Evolutionary conservation across 495 filamentous ascomycete species (phyloP).

Genomic region (Xylaria flabelliformis): DNA sequence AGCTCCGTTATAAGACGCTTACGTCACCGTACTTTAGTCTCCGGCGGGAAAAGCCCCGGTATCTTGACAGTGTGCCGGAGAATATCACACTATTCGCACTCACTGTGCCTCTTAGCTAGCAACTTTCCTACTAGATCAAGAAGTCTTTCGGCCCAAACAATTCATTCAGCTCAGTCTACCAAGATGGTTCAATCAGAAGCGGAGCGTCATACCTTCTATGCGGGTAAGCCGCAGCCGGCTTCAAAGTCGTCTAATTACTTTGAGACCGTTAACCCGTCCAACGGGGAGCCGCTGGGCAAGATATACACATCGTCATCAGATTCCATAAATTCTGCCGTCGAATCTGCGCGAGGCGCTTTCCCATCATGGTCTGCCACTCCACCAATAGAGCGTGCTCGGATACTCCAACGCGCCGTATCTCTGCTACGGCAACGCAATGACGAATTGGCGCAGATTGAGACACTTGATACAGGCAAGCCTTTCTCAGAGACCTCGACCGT

Average conservation of each 20-base stretch:
- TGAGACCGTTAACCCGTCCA: slow-evolving; percentile 71
- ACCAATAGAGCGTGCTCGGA: slow-evolving; percentile 68
- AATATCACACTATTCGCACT: not conserved
- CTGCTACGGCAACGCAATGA: slow-evolving; percentile 73
- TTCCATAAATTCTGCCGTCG: slow-evolving; percentile 71
- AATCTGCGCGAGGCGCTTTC: slow-evolving; percentile 67
- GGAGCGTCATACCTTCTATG: slow-evolving; percentile 70
- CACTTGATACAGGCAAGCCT: slow-evolving; percentile 76
- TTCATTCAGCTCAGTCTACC: slow-evolving; percentile 14
- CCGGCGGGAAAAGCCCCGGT: not conserved
- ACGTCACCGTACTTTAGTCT: slow-evolving; percentile 11
- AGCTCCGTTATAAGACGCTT: not conserved
- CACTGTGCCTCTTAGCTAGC: slow-evolving; percentile 8
- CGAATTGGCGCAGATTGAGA: slow-evolving; percentile 71
- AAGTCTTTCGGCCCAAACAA: not conserved
- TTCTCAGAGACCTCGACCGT: slow-evolving; percentile 77
- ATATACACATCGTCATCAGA: slow-evolving; percentile 66
- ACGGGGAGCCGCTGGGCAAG: slow-evolving; percentile 65
- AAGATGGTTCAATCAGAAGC: slow-evolving; percentile 53
- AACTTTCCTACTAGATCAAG: not conserved
- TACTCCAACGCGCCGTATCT: slow-evolving; percentile 71
- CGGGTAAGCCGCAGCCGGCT: slow-evolving; percentile 64
- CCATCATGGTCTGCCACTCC: slow-evolving; percentile 70
- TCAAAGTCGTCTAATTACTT: slow-evolving; percentile 65
- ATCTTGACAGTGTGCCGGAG: not conserved